Evolutionary conservation across 2,329 filamentous ascomycete species (phyloP).

Genomic region (Triangularia setosa): DNA sequence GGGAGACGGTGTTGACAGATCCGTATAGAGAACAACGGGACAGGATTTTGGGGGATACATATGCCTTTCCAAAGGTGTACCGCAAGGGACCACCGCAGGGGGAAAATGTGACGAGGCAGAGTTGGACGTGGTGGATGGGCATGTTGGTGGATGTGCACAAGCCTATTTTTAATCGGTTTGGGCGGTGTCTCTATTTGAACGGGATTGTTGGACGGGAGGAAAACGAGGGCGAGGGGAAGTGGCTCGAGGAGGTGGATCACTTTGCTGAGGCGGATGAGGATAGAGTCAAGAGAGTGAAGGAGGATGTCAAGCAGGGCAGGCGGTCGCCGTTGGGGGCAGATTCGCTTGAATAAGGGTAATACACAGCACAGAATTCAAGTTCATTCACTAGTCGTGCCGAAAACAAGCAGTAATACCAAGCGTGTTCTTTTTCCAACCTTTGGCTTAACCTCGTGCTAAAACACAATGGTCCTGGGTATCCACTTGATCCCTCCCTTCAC

Average conservation of each 20-base stretch:
- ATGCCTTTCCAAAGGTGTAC: conserved; percentile 25
- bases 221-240: conserved; percentile 27
- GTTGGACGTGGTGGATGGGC: conserved; percentile 26
- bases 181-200: conserved; percentile 30
- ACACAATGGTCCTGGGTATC: too few species aligned
- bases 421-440: neutral
- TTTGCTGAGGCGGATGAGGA: conserved; percentile 21
- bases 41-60: conserved; percentile 13
- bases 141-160: conserved; percentile 29
- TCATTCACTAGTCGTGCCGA: neutral
- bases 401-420: neutral
- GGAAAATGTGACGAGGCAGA: conserved; percentile 20
- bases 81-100: conserved; percentile 18
- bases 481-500: too few species aligned
- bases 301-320: conserved; percentile 21
- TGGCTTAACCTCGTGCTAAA: too few species aligned
- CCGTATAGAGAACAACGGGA: too few species aligned
- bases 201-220: conserved; percentile 21
- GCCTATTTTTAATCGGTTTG: conserved; percentile 27
- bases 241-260: conserved; percentile 21
- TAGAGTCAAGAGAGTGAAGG: conserved; percentile 17
- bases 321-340: conserved; percentile 26
- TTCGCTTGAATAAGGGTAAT: neutral
- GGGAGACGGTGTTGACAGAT: conserved; percentile 11
- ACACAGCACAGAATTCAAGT: too few species aligned